Evolutionary conservation across 1,284 basidiomycete species (phyloP).

Genomic region (Naganishia cerealis): DNA sequence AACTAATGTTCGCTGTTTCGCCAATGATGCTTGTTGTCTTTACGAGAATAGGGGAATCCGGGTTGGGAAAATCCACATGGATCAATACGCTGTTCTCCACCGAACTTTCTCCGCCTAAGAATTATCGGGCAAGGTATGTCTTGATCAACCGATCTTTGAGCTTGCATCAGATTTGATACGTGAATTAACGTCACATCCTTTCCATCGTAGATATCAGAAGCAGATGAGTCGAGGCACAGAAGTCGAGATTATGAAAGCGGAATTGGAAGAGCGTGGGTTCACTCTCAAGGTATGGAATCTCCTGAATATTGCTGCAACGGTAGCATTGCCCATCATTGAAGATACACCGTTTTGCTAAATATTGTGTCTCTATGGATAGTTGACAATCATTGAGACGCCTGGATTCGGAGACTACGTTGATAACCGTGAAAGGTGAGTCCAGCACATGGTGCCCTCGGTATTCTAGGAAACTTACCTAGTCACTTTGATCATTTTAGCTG

Average conservation of each 20-base stretch:
- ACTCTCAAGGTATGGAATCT: slow-evolving; percentile 71
- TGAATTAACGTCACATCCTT: not conserved
- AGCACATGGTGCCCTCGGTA: not conserved
- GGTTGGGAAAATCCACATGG: slow-evolving; percentile 89
- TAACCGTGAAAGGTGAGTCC: slow-evolving; percentile 76
- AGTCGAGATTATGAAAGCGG: slow-evolving; percentile 92
- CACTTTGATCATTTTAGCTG: slow-evolving; percentile 58
- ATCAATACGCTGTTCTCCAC: slow-evolving; percentile 99
- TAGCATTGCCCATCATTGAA: not conserved
- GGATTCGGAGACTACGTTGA: slow-evolving; percentile 99
- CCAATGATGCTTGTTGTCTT: not conserved
- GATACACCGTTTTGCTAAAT: not conserved
- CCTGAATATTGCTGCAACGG: not conserved
- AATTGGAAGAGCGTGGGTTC: slow-evolving; percentile 98
- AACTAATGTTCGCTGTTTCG: not conserved
- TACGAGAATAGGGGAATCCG: slow-evolving; percentile 73
- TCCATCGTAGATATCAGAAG: slow-evolving; percentile 71
- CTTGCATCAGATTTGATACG: not conserved
- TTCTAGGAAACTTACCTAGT: slow-evolving; percentile 15
- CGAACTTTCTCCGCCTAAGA: slow-evolving; percentile 87
- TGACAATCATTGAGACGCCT: slow-evolving; percentile 96
- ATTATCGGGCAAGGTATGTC: slow-evolving; percentile 69
- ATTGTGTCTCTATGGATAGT: slow-evolving; percentile 45
- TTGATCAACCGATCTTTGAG: not conserved
- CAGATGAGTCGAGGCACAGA: slow-evolving; percentile 99